Conservation (phyloP, 768 basidiomycete species). For the Tephrocybe sp. region DNA sequence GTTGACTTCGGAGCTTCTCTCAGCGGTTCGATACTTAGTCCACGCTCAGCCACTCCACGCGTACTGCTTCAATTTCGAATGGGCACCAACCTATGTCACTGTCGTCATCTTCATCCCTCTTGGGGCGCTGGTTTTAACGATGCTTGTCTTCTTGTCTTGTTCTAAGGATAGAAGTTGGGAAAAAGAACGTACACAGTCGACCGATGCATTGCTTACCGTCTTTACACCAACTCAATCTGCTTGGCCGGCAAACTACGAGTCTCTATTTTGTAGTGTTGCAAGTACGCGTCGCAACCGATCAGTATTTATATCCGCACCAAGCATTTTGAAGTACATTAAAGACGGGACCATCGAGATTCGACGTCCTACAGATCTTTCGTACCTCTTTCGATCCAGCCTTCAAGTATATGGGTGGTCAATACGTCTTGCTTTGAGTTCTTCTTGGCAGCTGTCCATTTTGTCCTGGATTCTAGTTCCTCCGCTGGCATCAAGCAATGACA, state of each 20-base stretch:
- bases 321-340: slow-evolving; percentile 35
- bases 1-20: no score
- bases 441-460: slow-evolving; percentile 33
- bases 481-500: slow-evolving; percentile 14
- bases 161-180: slow-evolving; percentile 10
- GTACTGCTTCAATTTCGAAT: no score
- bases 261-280: slow-evolving; percentile 24
- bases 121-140: not conserved
- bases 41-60: no score
- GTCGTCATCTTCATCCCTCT: not conserved
- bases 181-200: slow-evolving; percentile 5
- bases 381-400: slow-evolving; percentile 34
- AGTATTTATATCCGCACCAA: slow-evolving; percentile 31
- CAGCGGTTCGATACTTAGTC: no score
- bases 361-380: slow-evolving; percentile 35
- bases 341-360: slow-evolving; percentile 45
- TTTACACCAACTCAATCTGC: slow-evolving; percentile 44
- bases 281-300: slow-evolving; percentile 7
- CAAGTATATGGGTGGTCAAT: slow-evolving; percentile 39
- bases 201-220: slow-evolving; percentile 39
- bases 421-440: slow-evolving; percentile 27
- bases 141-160: slow-evolving; percentile 7
- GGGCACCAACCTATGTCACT: no score
- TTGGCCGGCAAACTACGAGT: slow-evolving; percentile 40
- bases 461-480: slow-evolving; percentile 32